Evolutionary conservation across 2,329 filamentous ascomycete species (phyloP).

Genomic region (Pseudopyricularia cyperi): DNA sequence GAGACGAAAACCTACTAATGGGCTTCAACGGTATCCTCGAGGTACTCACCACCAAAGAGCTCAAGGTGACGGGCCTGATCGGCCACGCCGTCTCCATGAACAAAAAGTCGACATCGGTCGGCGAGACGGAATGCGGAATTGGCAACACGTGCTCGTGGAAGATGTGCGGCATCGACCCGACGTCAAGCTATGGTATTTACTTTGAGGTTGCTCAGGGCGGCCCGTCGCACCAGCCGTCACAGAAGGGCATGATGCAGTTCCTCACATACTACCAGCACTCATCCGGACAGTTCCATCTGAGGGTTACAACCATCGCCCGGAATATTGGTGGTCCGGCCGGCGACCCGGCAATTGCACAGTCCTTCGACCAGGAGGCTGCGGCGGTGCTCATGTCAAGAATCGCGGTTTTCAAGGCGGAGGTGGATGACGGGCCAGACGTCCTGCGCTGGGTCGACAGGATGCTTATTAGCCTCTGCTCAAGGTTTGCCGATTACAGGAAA

Average conservation of each 20-base stretch:
- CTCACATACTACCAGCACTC: constrained; percentile 98
- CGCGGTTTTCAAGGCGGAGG: constrained; percentile 96
- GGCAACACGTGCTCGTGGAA: constrained; percentile 99
- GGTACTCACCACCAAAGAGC: constrained; percentile 91
- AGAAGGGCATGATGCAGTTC: constrained; percentile 96
- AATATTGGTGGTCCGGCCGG: constrained; percentile 88
- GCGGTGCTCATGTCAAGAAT: constrained; percentile 98
- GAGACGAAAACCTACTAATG: constrained; percentile 88
- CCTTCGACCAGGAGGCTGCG: constrained; percentile 95
- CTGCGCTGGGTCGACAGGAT: constrained; percentile 97
- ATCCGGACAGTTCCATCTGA: constrained; percentile 87
- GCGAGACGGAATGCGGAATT: constrained; percentile 95
- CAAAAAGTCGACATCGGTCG: constrained; percentile 94
- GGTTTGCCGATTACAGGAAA: constrained; percentile 96
- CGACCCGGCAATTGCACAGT: constrained; percentile 88
- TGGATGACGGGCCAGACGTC: constrained; percentile 97
- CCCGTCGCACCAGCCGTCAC: constrained; percentile 68
- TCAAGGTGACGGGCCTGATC: constrained; percentile 95
- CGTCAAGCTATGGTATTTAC: constrained; percentile 87
- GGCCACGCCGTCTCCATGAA: constrained; percentile 93
- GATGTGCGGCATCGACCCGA: constrained; percentile 96
- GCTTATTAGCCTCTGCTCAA: constrained; percentile 90
- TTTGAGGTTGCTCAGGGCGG: constrained; percentile 96
- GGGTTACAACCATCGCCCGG: constrained; percentile 86
- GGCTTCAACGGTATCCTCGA: constrained; percentile 95